Evolutionary conservation across 805 yeast genomes (phyloP), one percentile per base, ranked within the genome.

Genomic region (Sugiyamaella qingdaonensis): DNA sequence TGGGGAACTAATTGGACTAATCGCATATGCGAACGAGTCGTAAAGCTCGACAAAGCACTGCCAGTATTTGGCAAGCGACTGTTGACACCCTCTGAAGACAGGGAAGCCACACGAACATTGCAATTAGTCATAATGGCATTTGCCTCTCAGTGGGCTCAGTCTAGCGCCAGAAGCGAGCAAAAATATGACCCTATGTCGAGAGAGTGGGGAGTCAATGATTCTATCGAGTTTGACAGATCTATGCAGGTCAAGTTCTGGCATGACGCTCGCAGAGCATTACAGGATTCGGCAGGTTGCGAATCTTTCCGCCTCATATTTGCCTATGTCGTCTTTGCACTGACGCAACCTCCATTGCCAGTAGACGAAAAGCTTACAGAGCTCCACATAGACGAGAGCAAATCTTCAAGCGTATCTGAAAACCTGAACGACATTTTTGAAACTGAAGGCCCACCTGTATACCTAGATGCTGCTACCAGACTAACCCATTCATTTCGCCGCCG

Each of bases 141-240:
- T 27, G 47, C 47, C 3, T 27, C 47, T 31, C 47, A 44, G 24
- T 44, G 47, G 47, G 47, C 47, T 44, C 47, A 44, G 11, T 44
- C 47, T 44, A 31, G 47, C 24, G 31, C 11, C 24, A 19, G 35
- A 21, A 27, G 35, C 33, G 35, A 44, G 5, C 4, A n/a, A 16
- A 31, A 44, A 27, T 44, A 44, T 27, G 14, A 21, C 5, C 34
- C 31, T 13, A 21, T 19, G 7, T 14, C 18, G 18, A 10, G 24
- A 4, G 5, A 13, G 5, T 13, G 47, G 31, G 33, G 34, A 4
- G 4, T 29, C 14, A 4, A 5, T 5, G 5, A 27, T 21, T 16
- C 47, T 11, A 10, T 31, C 5, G 47, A 44, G 47, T 44, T 44
- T 21, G 47, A 44, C 47, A 27, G 47, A 14, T 44, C 34, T 18